Conservation (phyloP, 352 stramenopile genomes). For the Phytophthora hibernalis region DNA sequence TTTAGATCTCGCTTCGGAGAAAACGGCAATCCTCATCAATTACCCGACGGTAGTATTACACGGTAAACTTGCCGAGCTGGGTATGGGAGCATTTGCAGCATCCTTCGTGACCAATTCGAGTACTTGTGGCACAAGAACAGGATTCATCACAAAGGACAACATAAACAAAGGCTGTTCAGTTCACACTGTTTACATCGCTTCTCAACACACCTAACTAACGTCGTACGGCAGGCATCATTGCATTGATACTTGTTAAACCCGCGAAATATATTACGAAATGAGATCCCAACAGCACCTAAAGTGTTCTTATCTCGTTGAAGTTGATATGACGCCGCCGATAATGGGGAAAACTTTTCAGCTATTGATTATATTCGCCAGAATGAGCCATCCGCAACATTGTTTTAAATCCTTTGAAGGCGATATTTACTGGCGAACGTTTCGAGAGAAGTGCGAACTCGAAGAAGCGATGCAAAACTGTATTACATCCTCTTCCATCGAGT, state of each 20-base stretch:
- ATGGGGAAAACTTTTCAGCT: neutral
- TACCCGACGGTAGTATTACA: neutral
- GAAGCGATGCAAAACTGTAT: conserved; percentile 12
- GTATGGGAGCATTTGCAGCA: neutral
- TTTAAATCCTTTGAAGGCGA: neutral
- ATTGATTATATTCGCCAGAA: neutral
- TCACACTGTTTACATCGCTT: neutral
- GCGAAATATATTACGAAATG: neutral
- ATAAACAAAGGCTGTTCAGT: conserved; percentile 1
- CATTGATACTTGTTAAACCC: neutral
- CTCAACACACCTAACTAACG: neutral
- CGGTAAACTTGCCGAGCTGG: neutral
- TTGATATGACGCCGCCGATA: neutral
- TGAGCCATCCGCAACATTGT: neutral
- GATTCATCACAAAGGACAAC: neutral
- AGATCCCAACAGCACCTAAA: neutral
- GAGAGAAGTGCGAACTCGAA: conserved; percentile 4
- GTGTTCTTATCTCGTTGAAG: conserved; percentile 2
- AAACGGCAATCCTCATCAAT: neutral
- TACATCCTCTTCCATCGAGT: conserved; percentile 19
- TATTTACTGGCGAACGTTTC: conserved; percentile 2
- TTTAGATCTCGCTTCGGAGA: neutral
- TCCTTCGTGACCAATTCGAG: neutral
- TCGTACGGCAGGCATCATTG: neutral
- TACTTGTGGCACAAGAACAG: neutral